A percentile compares a stretch with the other conserved stretches of the same genome.
Evolutionary conservation across 2,329 filamentous ascomycete species (phyloP).

Genomic region (Microcyclosporella mali): DNA sequence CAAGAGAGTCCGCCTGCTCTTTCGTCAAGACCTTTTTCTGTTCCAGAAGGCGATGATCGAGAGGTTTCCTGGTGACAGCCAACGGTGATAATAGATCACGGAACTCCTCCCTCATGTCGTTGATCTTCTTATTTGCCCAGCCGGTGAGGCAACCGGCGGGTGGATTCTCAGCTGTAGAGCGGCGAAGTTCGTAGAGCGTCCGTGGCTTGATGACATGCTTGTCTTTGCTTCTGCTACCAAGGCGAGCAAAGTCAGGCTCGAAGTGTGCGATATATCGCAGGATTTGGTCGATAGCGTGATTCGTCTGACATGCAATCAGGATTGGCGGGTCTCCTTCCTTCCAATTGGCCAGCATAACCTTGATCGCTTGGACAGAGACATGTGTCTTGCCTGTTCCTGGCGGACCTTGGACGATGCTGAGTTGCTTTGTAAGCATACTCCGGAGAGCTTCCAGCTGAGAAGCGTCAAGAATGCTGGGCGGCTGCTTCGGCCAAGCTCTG

Average conservation of each 20-base stretch:
- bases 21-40: slow-evolving; percentile 54
- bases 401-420: slow-evolving; percentile 78
- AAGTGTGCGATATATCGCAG: slow-evolving; percentile 58
- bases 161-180: slow-evolving; percentile 26
- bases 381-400: slow-evolving; percentile 73
- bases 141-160: slow-evolving; percentile 38
- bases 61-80: slow-evolving; percentile 35
- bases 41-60: slow-evolving; percentile 52
- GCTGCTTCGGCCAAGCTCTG: slow-evolving; percentile 46
- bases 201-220: slow-evolving; percentile 55
- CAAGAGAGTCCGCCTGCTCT: slow-evolving; percentile 58
- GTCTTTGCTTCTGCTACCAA: slow-evolving; percentile 66
- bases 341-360: slow-evolving; percentile 57
- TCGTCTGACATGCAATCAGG: slow-evolving; percentile 78
- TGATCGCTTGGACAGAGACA: slow-evolving; percentile 67
- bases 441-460: slow-evolving; percentile 66
- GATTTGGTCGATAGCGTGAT: slow-evolving; percentile 83
- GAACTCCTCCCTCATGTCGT: slow-evolving; percentile 39
- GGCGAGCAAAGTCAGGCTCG: slow-evolving; percentile 56
- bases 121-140: slow-evolving; percentile 39
- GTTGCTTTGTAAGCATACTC: slow-evolving; percentile 62
- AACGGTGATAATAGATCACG: slow-evolving; percentile 40
- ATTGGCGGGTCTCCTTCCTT: slow-evolving; percentile 57
- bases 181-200: slow-evolving; percentile 59
- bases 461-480: slow-evolving; percentile 53